These are phyloP conservation scores for Trichosporon faecale DNA, from an alignment of 1,284 basidiomycete genomes.

Conservation along the genomic window DNA sequence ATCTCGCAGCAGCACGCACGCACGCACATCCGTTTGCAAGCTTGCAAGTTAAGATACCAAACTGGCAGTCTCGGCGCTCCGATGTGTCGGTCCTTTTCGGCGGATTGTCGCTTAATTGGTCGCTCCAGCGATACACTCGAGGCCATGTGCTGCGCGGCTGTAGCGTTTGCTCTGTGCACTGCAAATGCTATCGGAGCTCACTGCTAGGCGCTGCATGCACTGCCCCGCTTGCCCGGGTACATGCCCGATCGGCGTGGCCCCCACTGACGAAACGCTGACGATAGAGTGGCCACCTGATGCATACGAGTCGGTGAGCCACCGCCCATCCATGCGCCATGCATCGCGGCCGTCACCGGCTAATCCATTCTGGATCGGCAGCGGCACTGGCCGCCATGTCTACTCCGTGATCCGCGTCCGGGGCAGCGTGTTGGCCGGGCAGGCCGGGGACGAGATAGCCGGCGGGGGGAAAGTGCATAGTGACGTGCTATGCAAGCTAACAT, in stretches of 20 bases:
- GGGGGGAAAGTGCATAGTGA: neutral
- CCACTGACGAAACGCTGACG: neutral
- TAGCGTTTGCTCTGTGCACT: neutral
- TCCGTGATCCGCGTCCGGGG: neutral
- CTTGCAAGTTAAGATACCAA: neutral
- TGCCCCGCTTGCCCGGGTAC: neutral
- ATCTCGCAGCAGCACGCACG: conserved; percentile 1
- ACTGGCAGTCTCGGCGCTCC: conserved; percentile 6
- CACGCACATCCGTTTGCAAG: neutral
- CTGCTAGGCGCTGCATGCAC: neutral
- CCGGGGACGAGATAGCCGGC: neutral
- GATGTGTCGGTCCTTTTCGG: neutral
- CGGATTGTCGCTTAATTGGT: conserved; percentile 1
- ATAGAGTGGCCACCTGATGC: no score
- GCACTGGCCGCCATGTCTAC: neutral
- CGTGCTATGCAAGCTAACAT: neutral
- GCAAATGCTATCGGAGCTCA: neutral
- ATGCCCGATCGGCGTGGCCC: neutral
- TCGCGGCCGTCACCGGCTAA: neutral
- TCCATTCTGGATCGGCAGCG: neutral
- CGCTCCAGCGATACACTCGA: neutral
- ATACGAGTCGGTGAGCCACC: neutral
- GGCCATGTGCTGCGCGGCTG: neutral
- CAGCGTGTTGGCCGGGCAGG: neutral
- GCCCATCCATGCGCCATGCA: neutral